A percentile compares a stretch with the other conserved stretches of the same genome.
Conservation (phyloP, 139 green algal species). For the Chlamydomonas sp. region DNA sequence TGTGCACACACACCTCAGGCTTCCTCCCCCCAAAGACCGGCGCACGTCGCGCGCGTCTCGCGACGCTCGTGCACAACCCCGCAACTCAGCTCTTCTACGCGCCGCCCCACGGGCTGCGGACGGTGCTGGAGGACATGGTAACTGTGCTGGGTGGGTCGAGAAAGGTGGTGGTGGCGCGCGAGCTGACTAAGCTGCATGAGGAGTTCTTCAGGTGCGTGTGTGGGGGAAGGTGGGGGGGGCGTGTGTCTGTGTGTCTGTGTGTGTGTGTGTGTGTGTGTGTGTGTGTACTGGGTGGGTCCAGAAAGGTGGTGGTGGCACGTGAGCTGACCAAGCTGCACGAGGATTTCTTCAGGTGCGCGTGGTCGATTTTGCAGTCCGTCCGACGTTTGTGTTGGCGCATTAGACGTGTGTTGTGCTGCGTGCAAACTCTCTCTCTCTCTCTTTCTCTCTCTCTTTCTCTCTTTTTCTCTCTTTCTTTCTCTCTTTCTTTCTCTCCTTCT, state of each 20-base stretch:
- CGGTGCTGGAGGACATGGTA: conserved; percentile 50
- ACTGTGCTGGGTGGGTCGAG: conserved; percentile 50
- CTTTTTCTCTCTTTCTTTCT: too few species aligned
- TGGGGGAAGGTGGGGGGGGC: neutral
- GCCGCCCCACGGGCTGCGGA: conserved; percentile 53
- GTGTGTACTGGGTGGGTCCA: conserved; percentile 47
- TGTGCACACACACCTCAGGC: neutral
- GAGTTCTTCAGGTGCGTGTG: conserved; percentile 62
- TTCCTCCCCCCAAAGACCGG: conserved; percentile 12
- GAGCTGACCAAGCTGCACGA: conserved; percentile 90
- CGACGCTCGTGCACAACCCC: conserved; percentile 7
- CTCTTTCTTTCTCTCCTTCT: too few species aligned
- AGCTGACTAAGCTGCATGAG: conserved; percentile 88
- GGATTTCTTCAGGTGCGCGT: conserved; percentile 63
- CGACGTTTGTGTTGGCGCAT: too few species aligned
- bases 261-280: too few species aligned
- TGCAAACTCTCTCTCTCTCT: too few species aligned
- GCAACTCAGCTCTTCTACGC: conserved; percentile 72
- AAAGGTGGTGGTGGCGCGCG: conserved; percentile 62
- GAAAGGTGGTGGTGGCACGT: conserved; percentile 62
- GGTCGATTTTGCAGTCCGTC: too few species aligned
- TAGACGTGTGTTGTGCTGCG: too few species aligned
- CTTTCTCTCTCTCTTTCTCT: too few species aligned
- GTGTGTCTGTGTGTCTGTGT: too few species aligned
- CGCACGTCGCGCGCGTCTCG: conserved; percentile 16